Percentiles rank a stretch among this genome's conserved stretches.
phyloP scores from a whole-genome alignment of 345 rosid genomes.

The Raphanus raphanistrum region DNA sequence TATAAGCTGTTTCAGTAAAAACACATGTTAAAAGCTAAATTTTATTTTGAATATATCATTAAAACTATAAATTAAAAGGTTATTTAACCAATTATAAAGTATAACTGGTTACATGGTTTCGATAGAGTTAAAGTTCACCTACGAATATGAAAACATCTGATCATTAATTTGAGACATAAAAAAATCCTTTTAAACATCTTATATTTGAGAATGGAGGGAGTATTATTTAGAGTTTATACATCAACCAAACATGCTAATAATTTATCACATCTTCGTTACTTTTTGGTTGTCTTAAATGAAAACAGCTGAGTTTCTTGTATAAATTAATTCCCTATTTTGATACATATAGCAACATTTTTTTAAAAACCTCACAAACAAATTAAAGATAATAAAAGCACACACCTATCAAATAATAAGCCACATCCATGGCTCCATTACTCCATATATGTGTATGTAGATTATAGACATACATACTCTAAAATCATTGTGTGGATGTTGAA shows the following conservation, averaged over 20 bases:
- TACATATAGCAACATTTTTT: not conserved
- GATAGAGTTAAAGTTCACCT: too few relatives aligned
- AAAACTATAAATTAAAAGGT: too few relatives aligned
- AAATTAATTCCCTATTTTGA: not conserved
- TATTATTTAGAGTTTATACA: not conserved
- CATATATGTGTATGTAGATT: not conserved
- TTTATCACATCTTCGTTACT: not conserved
- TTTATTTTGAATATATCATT: too few relatives aligned
- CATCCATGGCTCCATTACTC: not conserved
- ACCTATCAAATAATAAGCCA: conserved; percentile 17
- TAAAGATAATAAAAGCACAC: conserved; percentile 21
- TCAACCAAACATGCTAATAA: not conserved
- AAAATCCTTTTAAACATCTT: not conserved
- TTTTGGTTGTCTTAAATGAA: not conserved
- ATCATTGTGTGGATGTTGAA: not conserved
- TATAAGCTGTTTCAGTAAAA: not conserved
- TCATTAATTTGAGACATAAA: not conserved
- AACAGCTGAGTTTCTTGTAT: conserved; percentile 4
- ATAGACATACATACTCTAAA: not conserved
- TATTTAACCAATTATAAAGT: too few relatives aligned
- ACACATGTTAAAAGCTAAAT: not conserved
- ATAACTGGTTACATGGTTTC: too few relatives aligned
- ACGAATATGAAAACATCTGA: too few relatives aligned
- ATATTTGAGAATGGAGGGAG: too few relatives aligned
- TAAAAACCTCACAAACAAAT: conserved; percentile 7